Base-by-base conservation (phyloP, 805 yeast species). In the Kodamaea restingae region DNA sequence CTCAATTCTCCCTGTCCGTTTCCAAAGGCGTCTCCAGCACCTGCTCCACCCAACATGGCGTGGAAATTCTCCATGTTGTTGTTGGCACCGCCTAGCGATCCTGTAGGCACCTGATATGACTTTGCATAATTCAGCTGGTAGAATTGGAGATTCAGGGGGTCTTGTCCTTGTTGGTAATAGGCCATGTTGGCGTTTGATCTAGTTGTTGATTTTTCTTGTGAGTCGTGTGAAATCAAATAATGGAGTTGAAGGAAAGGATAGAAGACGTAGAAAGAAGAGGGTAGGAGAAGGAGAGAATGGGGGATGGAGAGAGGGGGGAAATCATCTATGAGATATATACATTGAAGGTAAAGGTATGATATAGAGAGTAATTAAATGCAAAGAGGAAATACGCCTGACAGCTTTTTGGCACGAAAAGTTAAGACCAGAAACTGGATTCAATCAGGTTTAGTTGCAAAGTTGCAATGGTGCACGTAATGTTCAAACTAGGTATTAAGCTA, bases 1-100 rank as follows among this genome's bases (percentile, higher is more conserved):
- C 87, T 73, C 36, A 91, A 67, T 38, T 70, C 69, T 44, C 74
- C 64, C 9, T 69, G 71, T 71, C 70, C 70, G 4, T 74, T 74
- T 18, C 66, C 56, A 15, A 70, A 39, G 20, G 31, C 38, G 12
- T 35, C 38, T 7, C 18, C 31, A 12, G 32, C 3, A 10, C 41
- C 35, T 18, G 38, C 38, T n/a, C 35, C 42, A 6, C 42, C 42
- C 38, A 39, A 66, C 72, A 68, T 68, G 12, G 70, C 34, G 7
- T 72, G 73, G 53, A 63, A 42, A 29, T 47, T 46, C 18, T 51
- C 43, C 26, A 53, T 38, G 18, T 39, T 40, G 27, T 49, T 35
- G 10, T 15, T 30, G 20, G 33, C 30, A 21, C 38, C 38, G 15
- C 46, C 43, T 11, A 39, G 22, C 18, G 38, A 37, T 17, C 38